phyloP scores from a whole-genome alignment of 2,329 filamentous ascomycete genomes.

The Phialophora chinensis region DNA sequence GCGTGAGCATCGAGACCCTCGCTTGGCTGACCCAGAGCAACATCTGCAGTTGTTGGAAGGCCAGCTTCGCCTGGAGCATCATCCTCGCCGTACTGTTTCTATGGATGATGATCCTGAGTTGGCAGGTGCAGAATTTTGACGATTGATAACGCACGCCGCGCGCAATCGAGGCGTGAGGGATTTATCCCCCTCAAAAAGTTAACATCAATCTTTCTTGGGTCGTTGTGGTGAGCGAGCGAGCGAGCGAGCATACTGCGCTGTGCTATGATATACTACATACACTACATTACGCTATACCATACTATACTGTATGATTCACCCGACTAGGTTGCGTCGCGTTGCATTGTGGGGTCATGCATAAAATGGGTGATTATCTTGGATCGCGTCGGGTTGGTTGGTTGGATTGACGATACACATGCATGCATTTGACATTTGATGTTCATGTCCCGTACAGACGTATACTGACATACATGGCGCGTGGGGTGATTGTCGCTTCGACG shows the following conservation, averaged over 20 bases:
- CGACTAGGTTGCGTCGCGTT: neutral
- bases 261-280: neutral
- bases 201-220: neutral
- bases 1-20: conserved; percentile 61
- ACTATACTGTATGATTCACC: neutral
- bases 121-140: conserved; percentile 58
- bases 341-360: neutral
- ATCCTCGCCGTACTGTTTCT: conserved; percentile 67
- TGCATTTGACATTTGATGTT: neutral
- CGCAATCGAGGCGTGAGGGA: neutral
- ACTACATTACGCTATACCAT: neutral
- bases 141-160: neutral
- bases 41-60: conserved; percentile 69
- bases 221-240: no score
- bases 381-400: neutral
- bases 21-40: conserved; percentile 68
- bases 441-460: neutral
- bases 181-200: neutral
- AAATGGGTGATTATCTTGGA: neutral
- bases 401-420: neutral
- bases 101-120: conserved; percentile 70
- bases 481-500: neutral
- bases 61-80: conserved; percentile 68
- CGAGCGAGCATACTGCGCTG: neutral
- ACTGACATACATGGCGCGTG: neutral